A percentile compares a stretch with the other conserved stretches of the same genome.
Evolutionary conservation across 2,329 filamentous ascomycete genomes (phyloP).

Genomic region (Nemania sp.): DNA sequence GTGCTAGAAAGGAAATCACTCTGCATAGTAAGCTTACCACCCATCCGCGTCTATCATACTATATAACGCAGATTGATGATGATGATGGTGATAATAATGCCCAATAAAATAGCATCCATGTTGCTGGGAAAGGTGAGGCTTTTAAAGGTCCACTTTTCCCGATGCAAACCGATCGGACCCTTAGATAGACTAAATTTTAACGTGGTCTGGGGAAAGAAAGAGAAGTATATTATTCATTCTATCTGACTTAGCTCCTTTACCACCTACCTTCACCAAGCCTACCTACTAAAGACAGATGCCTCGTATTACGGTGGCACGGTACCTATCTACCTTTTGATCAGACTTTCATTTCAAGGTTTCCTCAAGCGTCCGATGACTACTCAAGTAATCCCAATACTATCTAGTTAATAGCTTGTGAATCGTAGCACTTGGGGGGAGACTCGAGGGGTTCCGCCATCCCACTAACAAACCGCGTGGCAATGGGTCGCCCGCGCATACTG

Average conservation of each 20-base stretch:
- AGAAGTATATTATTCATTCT: background rate
- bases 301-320: background rate
- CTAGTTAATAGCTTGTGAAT: background rate
- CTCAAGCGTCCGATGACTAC: background rate
- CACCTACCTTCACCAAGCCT: too few relatives aligned
- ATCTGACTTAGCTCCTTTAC: background rate
- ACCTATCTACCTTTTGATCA: background rate
- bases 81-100: background rate
- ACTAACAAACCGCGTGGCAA: conserved; percentile 38
- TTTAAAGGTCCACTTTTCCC: conserved; percentile 26
- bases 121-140: background rate
- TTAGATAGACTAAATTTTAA: conserved; percentile 14
- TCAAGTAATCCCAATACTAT: background rate
- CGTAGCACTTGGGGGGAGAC: background rate
- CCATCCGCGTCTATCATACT: background rate
- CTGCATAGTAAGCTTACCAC: conserved; percentile 21
- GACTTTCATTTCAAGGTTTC: background rate
- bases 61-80: background rate
- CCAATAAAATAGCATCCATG: too few relatives aligned
- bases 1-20: background rate
- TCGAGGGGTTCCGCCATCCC: background rate
- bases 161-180: conserved; percentile 32
- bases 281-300: too few relatives aligned
- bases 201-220: background rate
- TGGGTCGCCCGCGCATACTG: conserved; percentile 69